A percentile compares a stretch with the other conserved stretches of the same genome.
Evolutionary conservation across 2,329 filamentous ascomycete genomes (phyloP).

Genomic region (Fusarium mundagurra): DNA sequence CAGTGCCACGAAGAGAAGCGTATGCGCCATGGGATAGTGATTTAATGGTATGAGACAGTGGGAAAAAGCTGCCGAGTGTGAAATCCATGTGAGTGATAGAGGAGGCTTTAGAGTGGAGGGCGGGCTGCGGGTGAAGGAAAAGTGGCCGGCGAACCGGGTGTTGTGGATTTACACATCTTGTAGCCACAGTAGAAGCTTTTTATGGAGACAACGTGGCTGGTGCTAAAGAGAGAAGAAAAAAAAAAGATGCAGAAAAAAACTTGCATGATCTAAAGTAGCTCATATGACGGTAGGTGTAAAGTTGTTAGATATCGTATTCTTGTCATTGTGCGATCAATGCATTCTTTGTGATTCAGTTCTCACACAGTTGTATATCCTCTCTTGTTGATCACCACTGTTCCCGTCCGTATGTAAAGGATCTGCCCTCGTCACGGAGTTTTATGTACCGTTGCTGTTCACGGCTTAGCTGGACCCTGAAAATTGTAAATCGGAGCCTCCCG

Average conservation of each 20-base stretch:
- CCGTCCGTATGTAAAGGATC: neutral
- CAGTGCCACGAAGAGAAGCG: neutral
- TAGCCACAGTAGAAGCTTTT: constrained; percentile 14
- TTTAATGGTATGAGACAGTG: neutral
- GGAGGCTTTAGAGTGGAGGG: constrained; percentile 32
- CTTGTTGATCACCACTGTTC: neutral
- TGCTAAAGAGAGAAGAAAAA: neutral
- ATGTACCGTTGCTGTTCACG: neutral
- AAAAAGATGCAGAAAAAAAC: constrained; percentile 4
- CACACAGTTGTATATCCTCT: neutral
- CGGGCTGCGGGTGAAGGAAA: constrained; percentile 31
- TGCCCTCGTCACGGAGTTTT: neutral
- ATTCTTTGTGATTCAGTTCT: neutral
- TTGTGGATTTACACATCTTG: constrained; percentile 34
- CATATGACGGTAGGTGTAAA: neutral
- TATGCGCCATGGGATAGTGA: neutral
- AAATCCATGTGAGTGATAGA: constrained; percentile 29
- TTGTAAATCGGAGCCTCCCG: constrained; percentile 18
- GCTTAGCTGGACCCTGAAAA: constrained; percentile 29
- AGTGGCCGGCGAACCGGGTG: constrained; percentile 39
- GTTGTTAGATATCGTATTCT: neutral
- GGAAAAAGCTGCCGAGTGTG: constrained; percentile 13
- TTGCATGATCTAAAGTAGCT: neutral
- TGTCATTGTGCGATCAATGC: too few species aligned
- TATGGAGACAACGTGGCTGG: constrained; percentile 8